Conservation (phyloP, 2,329 filamentous ascomycete genomes). For the Juglanconis oblonga region DNA sequence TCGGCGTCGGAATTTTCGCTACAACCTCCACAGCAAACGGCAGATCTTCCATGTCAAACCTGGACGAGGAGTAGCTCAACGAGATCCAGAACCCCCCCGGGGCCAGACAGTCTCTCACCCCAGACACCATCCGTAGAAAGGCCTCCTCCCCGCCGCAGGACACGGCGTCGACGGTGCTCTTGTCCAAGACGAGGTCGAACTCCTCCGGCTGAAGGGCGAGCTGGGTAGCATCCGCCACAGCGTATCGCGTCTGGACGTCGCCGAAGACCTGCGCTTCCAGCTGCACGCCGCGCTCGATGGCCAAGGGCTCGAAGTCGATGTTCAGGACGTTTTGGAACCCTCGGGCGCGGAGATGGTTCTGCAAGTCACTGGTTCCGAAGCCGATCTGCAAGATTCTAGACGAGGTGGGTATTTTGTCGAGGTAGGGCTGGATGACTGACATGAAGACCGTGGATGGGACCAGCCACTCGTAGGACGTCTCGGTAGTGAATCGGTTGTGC, state of each 20-base stretch:
- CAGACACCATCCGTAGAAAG: slow-evolving; percentile 35
- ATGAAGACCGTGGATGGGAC: slow-evolving; percentile 39
- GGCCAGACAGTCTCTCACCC: slow-evolving; percentile 33
- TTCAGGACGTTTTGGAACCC: slow-evolving; percentile 45
- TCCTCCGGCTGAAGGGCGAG: slow-evolving; percentile 21
- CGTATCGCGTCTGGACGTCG: slow-evolving; percentile 41
- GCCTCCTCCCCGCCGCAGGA: slow-evolving; percentile 40
- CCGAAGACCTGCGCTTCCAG: slow-evolving; percentile 41
- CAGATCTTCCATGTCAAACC: slow-evolving; percentile 36
- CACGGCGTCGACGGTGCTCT: slow-evolving; percentile 47
- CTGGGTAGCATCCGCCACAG: slow-evolving; percentile 43
- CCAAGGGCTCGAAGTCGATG: slow-evolving; percentile 48
- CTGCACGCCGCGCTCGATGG: slow-evolving; percentile 39
- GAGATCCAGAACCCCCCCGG: slow-evolving; percentile 43
- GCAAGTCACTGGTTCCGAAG: slow-evolving; percentile 48
- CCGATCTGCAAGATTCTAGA: slow-evolving; percentile 44
- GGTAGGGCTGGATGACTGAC: slow-evolving; percentile 35
- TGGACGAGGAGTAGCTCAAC: slow-evolving; percentile 42
- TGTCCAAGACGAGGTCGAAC: slow-evolving; percentile 46
- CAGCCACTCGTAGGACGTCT: slow-evolving; percentile 48
- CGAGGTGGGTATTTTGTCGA: slow-evolving; percentile 26
- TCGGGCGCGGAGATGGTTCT: slow-evolving; percentile 41
- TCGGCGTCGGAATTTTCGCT: slow-evolving; percentile 39
- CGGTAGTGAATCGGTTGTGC: slow-evolving; percentile 43
- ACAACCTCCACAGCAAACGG: slow-evolving; percentile 42